These are phyloP conservation scores for Syzygium syzygioides DNA, from an alignment of 441 rosid species.

Conservation along the genomic window DNA sequence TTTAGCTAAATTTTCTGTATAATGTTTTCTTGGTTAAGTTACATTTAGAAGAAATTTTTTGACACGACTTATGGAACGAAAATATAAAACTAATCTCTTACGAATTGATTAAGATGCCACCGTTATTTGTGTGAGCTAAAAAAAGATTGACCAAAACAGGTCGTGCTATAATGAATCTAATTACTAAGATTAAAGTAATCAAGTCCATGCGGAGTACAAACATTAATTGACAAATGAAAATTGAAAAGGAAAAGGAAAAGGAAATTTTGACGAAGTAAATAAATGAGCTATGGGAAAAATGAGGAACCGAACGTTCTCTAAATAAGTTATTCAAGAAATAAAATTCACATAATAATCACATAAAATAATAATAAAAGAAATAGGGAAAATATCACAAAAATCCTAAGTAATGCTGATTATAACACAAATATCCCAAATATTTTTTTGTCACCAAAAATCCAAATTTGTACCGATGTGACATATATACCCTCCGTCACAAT, in stretches of 20 bases:
- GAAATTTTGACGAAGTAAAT: not conserved
- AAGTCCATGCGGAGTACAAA: not conserved
- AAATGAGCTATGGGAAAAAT: not conserved
- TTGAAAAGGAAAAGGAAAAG: not conserved
- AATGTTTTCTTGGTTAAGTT: too few species aligned
- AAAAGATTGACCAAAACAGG: too few species aligned
- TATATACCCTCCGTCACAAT: too few species aligned
- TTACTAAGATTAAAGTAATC: not conserved
- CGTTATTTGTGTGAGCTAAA: too few species aligned
- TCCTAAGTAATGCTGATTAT: not conserved
- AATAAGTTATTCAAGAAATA: not conserved
- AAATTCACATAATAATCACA: not conserved
- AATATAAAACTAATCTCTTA: too few species aligned
- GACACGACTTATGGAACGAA: too few species aligned
- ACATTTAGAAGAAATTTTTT: too few species aligned
- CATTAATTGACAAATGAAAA: not conserved
- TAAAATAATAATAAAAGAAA: not conserved
- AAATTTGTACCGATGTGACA: fast-evolving
- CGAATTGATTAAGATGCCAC: too few species aligned
- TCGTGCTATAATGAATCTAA: not conserved
- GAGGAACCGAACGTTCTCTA: not conserved
- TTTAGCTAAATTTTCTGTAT: too few species aligned
- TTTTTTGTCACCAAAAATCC: not conserved
- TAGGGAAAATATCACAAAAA: not conserved
- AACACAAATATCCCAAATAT: not conserved